Conservation (phyloP, 805 yeast species). For the Jamesozyma piceae region DNA sequence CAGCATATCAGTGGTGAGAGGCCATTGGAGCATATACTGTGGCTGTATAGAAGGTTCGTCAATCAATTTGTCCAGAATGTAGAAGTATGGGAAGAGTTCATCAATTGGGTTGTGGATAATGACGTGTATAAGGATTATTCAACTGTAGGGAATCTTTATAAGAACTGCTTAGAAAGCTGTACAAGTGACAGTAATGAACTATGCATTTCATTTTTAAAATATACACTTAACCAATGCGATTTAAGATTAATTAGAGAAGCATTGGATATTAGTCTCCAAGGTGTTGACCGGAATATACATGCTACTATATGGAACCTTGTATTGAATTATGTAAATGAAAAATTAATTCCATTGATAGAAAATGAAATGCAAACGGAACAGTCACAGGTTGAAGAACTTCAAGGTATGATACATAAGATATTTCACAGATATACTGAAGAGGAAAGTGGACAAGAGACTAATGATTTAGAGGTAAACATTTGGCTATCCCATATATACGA, state of each 20-base stretch:
- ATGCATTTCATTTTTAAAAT: constrained; percentile 44
- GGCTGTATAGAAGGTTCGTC: constrained; percentile 34
- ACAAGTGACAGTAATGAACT: too few relatives aligned
- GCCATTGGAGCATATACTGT: constrained; percentile 13
- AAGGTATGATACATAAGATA: too few relatives aligned
- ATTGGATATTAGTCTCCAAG: constrained; percentile 17
- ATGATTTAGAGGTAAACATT: constrained; percentile 5
- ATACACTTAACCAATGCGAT: constrained; percentile 34
- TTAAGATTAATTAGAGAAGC: constrained; percentile 26
- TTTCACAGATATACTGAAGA: too few relatives aligned
- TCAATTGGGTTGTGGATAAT: constrained; percentile 38
- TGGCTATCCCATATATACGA: constrained; percentile 22
- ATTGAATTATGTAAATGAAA: constrained; percentile 15
- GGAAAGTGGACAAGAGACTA: too few relatives aligned
- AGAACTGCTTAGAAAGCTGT: too few relatives aligned
- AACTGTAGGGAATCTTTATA: too few relatives aligned
- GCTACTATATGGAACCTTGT: constrained; percentile 21
- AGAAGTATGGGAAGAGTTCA: constrained; percentile 26
- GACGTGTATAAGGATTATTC: too few relatives aligned
- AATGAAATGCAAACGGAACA: too few relatives aligned
- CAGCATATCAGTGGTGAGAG: constrained; percentile 6
- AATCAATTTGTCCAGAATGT: constrained; percentile 12
- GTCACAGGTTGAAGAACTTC: too few relatives aligned
- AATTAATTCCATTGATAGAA: too few relatives aligned
- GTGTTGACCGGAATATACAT: constrained; percentile 12